Percentiles rank a stretch among this genome's conserved stretches.
These are phyloP conservation scores for Thinopyrum obtusiflorum DNA, from an alignment of 202 grass and related monocot species.

Conservation along the genomic window DNA sequence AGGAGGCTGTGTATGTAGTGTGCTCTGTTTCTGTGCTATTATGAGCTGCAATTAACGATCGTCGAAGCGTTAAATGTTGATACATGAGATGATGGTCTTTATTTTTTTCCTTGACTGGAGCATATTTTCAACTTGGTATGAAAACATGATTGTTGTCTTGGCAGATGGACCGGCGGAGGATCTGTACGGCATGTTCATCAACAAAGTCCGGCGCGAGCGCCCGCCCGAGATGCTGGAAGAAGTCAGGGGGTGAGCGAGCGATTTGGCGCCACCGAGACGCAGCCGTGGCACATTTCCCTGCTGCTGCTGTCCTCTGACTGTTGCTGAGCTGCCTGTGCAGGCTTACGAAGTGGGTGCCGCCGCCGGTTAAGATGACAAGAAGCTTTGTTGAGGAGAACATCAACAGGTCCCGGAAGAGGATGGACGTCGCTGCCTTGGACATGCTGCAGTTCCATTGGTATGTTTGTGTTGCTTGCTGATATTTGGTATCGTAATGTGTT, in stretches of 20 bases:
- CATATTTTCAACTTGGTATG: not conserved
- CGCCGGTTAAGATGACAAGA: constrained; percentile 87
- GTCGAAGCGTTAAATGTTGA: not conserved
- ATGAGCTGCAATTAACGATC: not conserved
- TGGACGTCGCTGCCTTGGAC: constrained; percentile 83
- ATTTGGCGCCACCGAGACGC: not conserved
- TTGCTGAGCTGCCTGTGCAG: not conserved
- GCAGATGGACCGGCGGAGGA: constrained; percentile 94
- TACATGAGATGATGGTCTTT: not conserved
- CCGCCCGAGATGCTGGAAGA: constrained; percentile 73
- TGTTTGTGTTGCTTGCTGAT: constrained; percentile 10
- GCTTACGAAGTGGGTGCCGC: constrained; percentile 93
- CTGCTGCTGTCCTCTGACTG: not conserved
- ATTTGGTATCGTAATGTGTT: not conserved
- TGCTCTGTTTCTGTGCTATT: not conserved
- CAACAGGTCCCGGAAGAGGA: constrained; percentile 78
- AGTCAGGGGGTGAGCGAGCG: constrained; percentile 48
- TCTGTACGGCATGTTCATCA: constrained; percentile 90
- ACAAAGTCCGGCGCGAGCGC: constrained; percentile 72
- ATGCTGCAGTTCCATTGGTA: constrained; percentile 99
- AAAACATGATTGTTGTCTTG: not conserved
- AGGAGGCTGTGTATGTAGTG: not conserved
- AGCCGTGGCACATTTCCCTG: not conserved
- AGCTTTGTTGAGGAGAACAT: constrained; percentile 78
- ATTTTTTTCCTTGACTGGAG: not conserved